phyloP scores from a whole-genome alignment of 2,329 filamentous ascomycete species.

The Penicillium aurantiogriseum region DNA sequence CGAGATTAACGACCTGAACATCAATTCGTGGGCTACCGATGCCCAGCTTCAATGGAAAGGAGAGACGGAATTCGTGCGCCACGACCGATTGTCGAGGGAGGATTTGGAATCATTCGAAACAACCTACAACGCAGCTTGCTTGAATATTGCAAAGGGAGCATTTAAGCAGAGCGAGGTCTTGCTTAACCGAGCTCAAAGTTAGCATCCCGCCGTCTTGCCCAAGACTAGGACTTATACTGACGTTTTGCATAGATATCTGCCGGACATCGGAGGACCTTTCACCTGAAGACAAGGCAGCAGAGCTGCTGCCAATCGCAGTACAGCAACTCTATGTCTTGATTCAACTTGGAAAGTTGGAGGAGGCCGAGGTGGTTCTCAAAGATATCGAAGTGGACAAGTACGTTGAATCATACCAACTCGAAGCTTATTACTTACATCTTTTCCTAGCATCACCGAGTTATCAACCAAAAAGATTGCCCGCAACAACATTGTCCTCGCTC shows the following conservation, averaged over 20 bases:
- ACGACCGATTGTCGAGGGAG: conserved; percentile 56
- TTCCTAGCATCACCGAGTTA: conserved; percentile 53
- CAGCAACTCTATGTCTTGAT: conserved; percentile 62
- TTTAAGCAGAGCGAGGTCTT: conserved; percentile 58
- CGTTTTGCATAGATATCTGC: conserved; percentile 52
- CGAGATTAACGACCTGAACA: conserved; percentile 60
- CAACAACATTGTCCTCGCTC: conserved; percentile 56
- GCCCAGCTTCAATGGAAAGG: conserved; percentile 63
- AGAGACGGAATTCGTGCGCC: conserved; percentile 50
- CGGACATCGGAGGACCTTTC: conserved; percentile 58
- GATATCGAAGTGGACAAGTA: conserved; percentile 55
- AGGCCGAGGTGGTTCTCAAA: conserved; percentile 54
- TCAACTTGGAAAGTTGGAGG: conserved; percentile 54
- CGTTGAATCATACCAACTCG: conserved; percentile 3
- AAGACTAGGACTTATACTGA: conserved; percentile 7
- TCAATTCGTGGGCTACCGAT: conserved; percentile 61
- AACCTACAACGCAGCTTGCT: conserved; percentile 64
- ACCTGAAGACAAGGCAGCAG: conserved; percentile 58
- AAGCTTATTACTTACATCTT: conserved; percentile 11
- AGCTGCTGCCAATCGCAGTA: conserved; percentile 60
- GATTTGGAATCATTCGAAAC: conserved; percentile 65
- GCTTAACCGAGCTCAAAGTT: conserved; percentile 58
- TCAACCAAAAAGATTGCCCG: conserved; percentile 61
- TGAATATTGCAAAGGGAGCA: conserved; percentile 61
- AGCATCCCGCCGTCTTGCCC: conserved; percentile 6